Base-by-base conservation (phyloP, 176 grass and related monocot genomes). In the Raddia guianensis region DNA sequence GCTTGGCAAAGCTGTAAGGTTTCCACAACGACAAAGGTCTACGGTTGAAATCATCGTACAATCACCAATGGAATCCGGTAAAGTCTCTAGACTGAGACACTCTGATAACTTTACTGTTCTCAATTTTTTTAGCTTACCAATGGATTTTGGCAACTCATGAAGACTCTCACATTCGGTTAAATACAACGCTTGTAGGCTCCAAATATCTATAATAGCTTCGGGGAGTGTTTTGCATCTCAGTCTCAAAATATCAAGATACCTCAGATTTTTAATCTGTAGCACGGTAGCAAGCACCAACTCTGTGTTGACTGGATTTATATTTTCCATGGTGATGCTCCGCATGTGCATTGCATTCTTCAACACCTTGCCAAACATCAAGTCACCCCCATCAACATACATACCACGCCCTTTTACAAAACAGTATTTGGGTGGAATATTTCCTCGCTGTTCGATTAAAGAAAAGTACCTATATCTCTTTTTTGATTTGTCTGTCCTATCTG, bases 21-120 rank as follows among this genome's bases (percentile, higher is more conserved):
- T 3, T 0, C 8, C 0, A 2, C 70, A 55, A n/a, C 0, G 0
- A 0, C 7, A 10, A 18, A 56, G 51, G 8, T 43, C 9, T 27
- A 58, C 4, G 9, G 0, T 74, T 14, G 46, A 50, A 35, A 77
- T 33, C 75, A 77, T 63, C 3, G 13, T 11, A 32, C 50, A 80
- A 44, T 80, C 77, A 68, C 35, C 50, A 49, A 80, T 16, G 8
- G 75, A 60, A 16, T 53, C 45, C 12, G 75, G 75, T 63, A 80
- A 72, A 12, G 0, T 12, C 9, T 48, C 0, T 12, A 73, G 15
- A 2, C 0, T 0, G 0, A 0, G 0, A 61, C 44, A 13, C 0
- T 0, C 0, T 7, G 18, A 65, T 2, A 85, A 5, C 3, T 68
- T 59, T 37, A 78, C 2, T 8, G 73, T 51, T 43, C 19, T 75